Evolutionary conservation across 495 filamentous ascomycete genomes (phyloP), one percentile per base, ranked within the genome.

Genomic region (Talaromyces adpressus): DNA sequence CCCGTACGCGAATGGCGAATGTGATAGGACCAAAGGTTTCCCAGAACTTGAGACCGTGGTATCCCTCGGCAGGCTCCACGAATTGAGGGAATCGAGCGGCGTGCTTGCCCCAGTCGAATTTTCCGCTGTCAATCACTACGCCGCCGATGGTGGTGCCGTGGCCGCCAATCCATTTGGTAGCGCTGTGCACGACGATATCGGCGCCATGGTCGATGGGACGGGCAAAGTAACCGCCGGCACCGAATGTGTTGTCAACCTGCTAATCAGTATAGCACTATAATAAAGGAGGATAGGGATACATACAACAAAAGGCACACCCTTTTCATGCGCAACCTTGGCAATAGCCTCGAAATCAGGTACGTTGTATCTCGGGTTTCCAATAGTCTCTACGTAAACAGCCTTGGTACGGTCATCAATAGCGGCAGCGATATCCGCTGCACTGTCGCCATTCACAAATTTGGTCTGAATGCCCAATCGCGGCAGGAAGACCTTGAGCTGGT

Each of bases 91-190:
- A 98, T 1, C 92, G 89, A 64, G 87, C 86, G 30, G 79, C 91
- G 69, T 97, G 74, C 78, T 89, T 89, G 62, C 92, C 92, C 94
- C 94, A 98, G 81, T 97, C 89, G 73, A 98, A 98, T 69, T 93
- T 96, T 61, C 94, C 94, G 61, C 89, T 87, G 78, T 98, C 94
- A 56, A 98, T 78, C 14, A 98, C 83, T 20, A 97, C 84, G 49
- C 95, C 94, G 29, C 83, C 94, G 66, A 98, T 91, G 6, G 95
- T 98, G 30, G 95, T 98, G 51, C 94, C 94, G 73, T 98, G 94
- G 36, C 94, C 94, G 45, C 94, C 94, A 59, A 98, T 98, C 94
- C 94, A 98, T 75, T 98, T 98, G 20, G 94, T 98, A 11, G 94
- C 93, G 34, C 89, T 92, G 79, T 97, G 92, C 9, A 98, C 91